Evolutionary conservation across 192 early-diverging fungal species (phyloP).

Genomic region (Coemansia umbellata): DNA sequence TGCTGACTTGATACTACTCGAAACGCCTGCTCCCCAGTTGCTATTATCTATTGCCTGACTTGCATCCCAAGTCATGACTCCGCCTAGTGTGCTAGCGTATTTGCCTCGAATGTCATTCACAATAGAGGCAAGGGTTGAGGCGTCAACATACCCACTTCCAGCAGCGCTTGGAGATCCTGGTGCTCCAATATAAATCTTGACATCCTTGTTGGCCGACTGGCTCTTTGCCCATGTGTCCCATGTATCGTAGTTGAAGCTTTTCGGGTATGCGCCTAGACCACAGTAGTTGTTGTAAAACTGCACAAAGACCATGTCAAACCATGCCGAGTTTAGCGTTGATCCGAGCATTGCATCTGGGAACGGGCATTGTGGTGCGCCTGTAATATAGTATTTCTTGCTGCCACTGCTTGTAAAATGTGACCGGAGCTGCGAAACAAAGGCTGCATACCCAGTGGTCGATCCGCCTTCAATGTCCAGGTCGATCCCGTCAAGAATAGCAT

Average conservation of each 20-base stretch:
- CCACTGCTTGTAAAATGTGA: conserved; percentile 39
- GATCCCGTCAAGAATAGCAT: conserved; percentile 58
- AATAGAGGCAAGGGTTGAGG: conserved; percentile 38
- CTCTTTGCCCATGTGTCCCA: conserved; percentile 63
- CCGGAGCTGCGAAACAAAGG: conserved; percentile 49
- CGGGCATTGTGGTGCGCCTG: conserved; percentile 60
- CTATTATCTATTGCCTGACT: conserved; percentile 36
- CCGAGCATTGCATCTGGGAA: conserved; percentile 57
- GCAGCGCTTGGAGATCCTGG: conserved; percentile 57
- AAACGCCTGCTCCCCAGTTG: conserved; percentile 29
- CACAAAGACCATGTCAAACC: conserved; percentile 64
- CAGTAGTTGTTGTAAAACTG: conserved; percentile 71
- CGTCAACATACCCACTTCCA: conserved; percentile 50
- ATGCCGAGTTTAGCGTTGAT: conserved; percentile 55
- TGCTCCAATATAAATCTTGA: conserved; percentile 56
- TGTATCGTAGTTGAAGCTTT: conserved; percentile 54
- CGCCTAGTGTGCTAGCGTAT: conserved; percentile 53
- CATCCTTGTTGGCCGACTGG: conserved; percentile 55
- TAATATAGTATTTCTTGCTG: conserved; percentile 55
- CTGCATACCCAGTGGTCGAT: conserved; percentile 50
- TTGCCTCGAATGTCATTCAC: conserved; percentile 29
- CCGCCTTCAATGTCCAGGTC: conserved; percentile 61
- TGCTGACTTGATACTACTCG: conserved; percentile 27
- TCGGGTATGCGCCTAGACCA: conserved; percentile 49
- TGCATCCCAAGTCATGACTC: conserved; percentile 68